These are phyloP conservation scores for Serendipita sp. DNA, from an alignment of 768 basidiomycete genomes.

Conservation along the genomic window DNA sequence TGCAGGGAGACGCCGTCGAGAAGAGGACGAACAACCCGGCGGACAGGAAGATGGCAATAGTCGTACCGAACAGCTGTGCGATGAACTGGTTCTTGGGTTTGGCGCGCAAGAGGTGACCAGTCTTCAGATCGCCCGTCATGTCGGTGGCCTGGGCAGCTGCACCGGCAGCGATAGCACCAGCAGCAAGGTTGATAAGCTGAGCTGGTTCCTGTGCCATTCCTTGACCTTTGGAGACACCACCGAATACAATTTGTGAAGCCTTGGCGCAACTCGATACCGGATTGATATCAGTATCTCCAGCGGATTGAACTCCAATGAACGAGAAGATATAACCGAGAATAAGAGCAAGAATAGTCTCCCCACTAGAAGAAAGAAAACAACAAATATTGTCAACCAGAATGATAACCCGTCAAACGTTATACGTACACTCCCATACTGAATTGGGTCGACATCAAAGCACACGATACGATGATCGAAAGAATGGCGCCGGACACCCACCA, in stretches of 20 bases:
- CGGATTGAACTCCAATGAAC: slow-evolving; percentile 48
- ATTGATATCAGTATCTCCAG: slow-evolving; percentile 46
- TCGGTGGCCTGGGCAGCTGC: slow-evolving; percentile 43
- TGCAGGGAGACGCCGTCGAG: slow-evolving; percentile 46
- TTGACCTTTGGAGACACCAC: slow-evolving; percentile 39
- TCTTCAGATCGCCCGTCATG: slow-evolving; percentile 55
- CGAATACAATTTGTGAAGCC: slow-evolving; percentile 40
- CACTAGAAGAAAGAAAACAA: slow-evolving; percentile 14
- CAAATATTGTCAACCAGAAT: neutral
- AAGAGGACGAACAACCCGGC: slow-evolving; percentile 46
- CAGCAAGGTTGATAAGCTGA: slow-evolving; percentile 34
- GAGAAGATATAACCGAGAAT: slow-evolving; percentile 49
- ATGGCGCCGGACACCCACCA: slow-evolving; percentile 42
- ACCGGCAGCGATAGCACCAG: slow-evolving; percentile 38
- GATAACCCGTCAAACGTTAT: too few relatives aligned
- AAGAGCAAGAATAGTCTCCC: slow-evolving; percentile 40
- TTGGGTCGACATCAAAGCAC: slow-evolving; percentile 11
- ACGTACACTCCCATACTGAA: slow-evolving; percentile 11
- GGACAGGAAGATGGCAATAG: slow-evolving; percentile 45
- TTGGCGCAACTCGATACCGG: slow-evolving; percentile 46
- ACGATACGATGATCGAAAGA: slow-evolving; percentile 31
- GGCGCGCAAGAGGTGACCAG: slow-evolving; percentile 50
- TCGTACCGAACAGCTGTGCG: slow-evolving; percentile 40
- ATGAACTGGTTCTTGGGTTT: slow-evolving; percentile 50
- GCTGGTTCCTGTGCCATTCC: slow-evolving; percentile 23